Percentiles rank a stretch among this genome's conserved stretches.
These are phyloP conservation scores for Trametes sanguinea DNA, from an alignment of 768 basidiomycete species.

Conservation along the genomic window DNA sequence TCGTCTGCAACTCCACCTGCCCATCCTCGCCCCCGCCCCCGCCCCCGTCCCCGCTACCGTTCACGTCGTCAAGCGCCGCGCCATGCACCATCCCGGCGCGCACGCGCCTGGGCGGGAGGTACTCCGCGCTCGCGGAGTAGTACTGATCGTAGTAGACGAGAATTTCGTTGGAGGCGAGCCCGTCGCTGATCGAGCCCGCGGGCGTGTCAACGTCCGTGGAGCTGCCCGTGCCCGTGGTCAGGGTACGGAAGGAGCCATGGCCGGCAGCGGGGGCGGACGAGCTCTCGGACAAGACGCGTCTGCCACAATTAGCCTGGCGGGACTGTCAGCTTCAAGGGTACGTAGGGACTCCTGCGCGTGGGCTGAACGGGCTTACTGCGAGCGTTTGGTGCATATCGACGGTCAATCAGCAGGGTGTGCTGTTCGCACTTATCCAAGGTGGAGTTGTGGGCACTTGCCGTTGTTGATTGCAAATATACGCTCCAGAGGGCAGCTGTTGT, in stretches of 20 bases:
- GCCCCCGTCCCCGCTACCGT: too few species aligned
- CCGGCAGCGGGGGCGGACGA: neutral
- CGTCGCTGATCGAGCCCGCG: neutral
- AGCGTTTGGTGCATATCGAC: neutral
- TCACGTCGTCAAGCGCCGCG: too few species aligned
- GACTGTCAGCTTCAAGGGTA: neutral
- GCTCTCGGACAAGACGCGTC: neutral
- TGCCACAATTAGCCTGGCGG: neutral
- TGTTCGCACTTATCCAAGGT: too few species aligned
- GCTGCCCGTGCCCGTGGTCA: neutral
- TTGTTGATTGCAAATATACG: too few species aligned
- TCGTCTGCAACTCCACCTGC: neutral
- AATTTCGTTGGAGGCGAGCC: neutral
- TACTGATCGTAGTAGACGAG: slow-evolving; percentile 6
- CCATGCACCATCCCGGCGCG: neutral
- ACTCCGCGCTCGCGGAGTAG: neutral
- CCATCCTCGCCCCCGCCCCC: too few species aligned
- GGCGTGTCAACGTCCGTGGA: neutral
- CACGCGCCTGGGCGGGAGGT: neutral
- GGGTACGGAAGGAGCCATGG: neutral
- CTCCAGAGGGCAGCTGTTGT: neutral
- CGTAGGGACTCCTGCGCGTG: neutral
- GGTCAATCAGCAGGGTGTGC: neutral
- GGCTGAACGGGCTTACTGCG: neutral
- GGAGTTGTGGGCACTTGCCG: too few species aligned